A percentile compares a stretch with the other conserved stretches of the same genome.
Evolutionary conservation across 2,329 filamentous ascomycete species (phyloP).

Genomic region (Curvularia sp.): DNA sequence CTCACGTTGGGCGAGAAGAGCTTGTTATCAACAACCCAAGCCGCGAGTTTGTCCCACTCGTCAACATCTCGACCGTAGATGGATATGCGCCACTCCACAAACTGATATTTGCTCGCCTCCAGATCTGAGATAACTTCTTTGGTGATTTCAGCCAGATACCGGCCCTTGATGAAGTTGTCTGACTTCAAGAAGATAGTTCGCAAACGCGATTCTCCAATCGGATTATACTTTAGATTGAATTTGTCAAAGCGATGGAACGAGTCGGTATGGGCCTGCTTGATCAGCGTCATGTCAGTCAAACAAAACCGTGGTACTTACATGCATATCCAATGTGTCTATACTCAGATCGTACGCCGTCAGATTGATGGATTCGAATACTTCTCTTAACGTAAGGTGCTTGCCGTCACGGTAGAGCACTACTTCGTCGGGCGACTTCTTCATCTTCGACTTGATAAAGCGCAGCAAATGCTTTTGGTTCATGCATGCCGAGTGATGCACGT

Average conservation of each 20-base stretch:
- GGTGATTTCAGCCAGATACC: conserved; percentile 95
- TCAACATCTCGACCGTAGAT: conserved; percentile 91
- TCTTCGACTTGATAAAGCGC: conserved; percentile 99
- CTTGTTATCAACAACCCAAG: conserved; percentile 98
- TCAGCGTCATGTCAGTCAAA: conserved; percentile 18
- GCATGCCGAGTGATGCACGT: conserved; percentile 98
- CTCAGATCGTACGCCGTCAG: conserved; percentile 96
- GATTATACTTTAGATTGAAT: conserved; percentile 99
- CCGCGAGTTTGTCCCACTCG: conserved; percentile 97
- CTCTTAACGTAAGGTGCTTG: conserved; percentile 85
- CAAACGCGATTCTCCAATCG: conserved; percentile 91
- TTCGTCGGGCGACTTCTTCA: conserved; percentile 97
- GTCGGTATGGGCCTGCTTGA: conserved; percentile 82
- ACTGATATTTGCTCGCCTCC: conserved; percentile 98
- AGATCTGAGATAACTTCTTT: conserved; percentile 97
- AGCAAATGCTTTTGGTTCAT: conserved; percentile 99
- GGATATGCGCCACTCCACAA: conserved; percentile 99
- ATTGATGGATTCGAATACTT: conserved; percentile 98
- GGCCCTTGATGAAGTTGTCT: conserved; percentile 95
- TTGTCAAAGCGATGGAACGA: conserved; percentile 99
- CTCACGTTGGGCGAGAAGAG: conserved; percentile 96
- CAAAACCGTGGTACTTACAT: conserved; percentile 64
- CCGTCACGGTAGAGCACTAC: conserved; percentile 91
- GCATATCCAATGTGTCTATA: conserved; percentile 99
- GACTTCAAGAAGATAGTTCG: conserved; percentile 99